Evolutionary conservation across 129 eudicot species (phyloP), one percentile per base, ranked within the genome.

Genomic region (Gnaphalium uliginosum): DNA sequence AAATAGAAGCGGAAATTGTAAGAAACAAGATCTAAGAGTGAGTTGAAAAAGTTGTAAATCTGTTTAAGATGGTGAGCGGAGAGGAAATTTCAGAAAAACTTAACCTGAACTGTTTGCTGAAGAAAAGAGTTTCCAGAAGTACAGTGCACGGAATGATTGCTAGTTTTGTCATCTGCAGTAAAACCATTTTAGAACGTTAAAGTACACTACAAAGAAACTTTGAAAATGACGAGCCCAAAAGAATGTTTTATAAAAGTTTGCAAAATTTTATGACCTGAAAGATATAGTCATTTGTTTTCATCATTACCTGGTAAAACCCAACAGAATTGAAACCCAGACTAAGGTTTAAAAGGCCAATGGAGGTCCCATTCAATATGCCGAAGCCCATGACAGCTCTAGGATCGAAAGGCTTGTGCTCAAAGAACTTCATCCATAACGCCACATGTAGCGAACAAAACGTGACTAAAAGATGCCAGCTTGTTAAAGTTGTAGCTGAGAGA

Each of bases 401-500:
- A 82, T 92, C 96, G 53, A 92, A 87, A 82, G 96, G 96, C 81
- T 92, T 92, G 89, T 92, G 96, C 80, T 92, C 98, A 77, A 92
- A 92, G 57, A 88, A 81, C 71, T 89, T 89, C 87, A 89, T 66
- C 85, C 90, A 79, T 81, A 89, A 81, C 8, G 98, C 98, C 82
- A 86, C 82, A 26, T 92, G 98, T 65, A 92, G 86, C n/a, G 98
- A 92, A 78, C 96, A 92, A 77, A 92, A 92, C 30, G 98, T 92
- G 65, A 92, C 98, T 58, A 92, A 86, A 51, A 92, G 92, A 86
- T 92, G 98, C 98, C 98, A 92, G 86, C 98, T 92, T 61, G 98
- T 92, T 87, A 92, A 83, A 72, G 98, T 92, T 57, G 98, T 92
- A 79, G 98, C 98, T 92, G 96, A 39, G 67, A 6, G 41, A 43